Evolutionary conservation across 2,329 filamentous ascomycete genomes (phyloP).

Genomic region (Epichloe uncinata): DNA sequence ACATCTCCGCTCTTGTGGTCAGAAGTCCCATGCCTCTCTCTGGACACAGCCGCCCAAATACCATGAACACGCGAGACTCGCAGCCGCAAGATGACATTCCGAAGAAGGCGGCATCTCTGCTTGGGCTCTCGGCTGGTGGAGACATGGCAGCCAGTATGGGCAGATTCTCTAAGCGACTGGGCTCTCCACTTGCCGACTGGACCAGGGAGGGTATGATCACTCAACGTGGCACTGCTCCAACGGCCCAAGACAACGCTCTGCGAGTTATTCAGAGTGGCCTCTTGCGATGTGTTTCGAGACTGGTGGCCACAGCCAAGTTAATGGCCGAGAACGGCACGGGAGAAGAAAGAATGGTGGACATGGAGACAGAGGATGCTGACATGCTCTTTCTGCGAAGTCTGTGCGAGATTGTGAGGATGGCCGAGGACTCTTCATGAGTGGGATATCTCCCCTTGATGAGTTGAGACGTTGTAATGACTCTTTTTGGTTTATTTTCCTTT

Average conservation of each 20-base stretch:
- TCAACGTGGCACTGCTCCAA: slow-evolving; percentile 8
- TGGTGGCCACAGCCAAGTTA: slow-evolving; percentile 35
- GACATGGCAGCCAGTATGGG: slow-evolving; percentile 10
- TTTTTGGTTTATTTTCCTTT: neutral
- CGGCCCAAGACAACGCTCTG: slow-evolving; percentile 21
- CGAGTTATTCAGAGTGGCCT: slow-evolving; percentile 36
- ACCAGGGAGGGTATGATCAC: slow-evolving; percentile 15
- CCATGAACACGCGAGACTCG: slow-evolving; percentile 10
- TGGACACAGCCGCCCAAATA: slow-evolving; percentile 7
- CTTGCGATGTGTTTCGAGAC: slow-evolving; percentile 33
- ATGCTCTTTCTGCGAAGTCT: slow-evolving; percentile 26
- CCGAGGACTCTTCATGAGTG: slow-evolving; percentile 16
- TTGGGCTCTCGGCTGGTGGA: slow-evolving; percentile 28
- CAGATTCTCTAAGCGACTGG: slow-evolving; percentile 14
- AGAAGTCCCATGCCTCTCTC: slow-evolving; percentile 10
- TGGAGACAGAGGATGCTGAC: slow-evolving; percentile 20
- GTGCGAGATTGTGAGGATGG: slow-evolving; percentile 28
- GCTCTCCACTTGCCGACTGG: slow-evolving; percentile 14
- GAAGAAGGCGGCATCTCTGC: slow-evolving; percentile 38
- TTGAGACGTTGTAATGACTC: neutral
- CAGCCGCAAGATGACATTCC: slow-evolving; percentile 26
- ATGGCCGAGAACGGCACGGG: slow-evolving; percentile 18
- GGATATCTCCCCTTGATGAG: neutral
- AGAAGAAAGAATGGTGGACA: slow-evolving; percentile 18
- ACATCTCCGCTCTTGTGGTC: slow-evolving; percentile 28